Evolutionary conservation across 2,329 filamentous ascomycete species (phyloP).

Genomic region (Apiospora malaysiana): DNA sequence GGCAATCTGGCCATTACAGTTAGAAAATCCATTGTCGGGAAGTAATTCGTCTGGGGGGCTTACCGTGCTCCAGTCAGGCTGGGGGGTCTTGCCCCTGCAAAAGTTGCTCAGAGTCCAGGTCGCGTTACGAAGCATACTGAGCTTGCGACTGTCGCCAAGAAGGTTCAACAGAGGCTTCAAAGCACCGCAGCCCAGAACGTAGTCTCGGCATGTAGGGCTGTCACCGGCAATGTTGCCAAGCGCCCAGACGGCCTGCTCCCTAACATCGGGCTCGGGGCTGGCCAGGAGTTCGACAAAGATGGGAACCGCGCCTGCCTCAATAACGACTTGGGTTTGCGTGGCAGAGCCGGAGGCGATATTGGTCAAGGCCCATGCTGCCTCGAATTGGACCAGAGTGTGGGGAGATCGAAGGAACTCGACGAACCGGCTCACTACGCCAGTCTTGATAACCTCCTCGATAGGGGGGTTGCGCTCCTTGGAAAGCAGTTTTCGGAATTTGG

Average conservation of each 20-base stretch:
- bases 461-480: conserved; percentile 99
- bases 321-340: conserved; percentile 97
- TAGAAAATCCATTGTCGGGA: conserved; percentile 15
- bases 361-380: conserved; percentile 98
- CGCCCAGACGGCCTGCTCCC: conserved; percentile 98
- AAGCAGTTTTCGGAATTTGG: conserved; percentile 96
- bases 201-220: conserved; percentile 96
- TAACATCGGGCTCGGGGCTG: conserved; percentile 96
- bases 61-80: conserved; percentile 97
- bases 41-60: conserved; percentile 44
- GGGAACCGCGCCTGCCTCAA: conserved; percentile 95
- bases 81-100: conserved; percentile 98
- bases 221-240: conserved; percentile 98
- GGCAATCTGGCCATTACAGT: conserved; percentile 69
- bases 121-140: conserved; percentile 98
- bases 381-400: conserved; percentile 97
- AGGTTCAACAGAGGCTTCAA: conserved; percentile 88
- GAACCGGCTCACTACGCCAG: conserved; percentile 94
- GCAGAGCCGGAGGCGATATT: conserved; percentile 99
- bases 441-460: conserved; percentile 99
- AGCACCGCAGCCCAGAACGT: conserved; percentile 89
- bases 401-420: conserved; percentile 98
- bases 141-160: conserved; percentile 95
- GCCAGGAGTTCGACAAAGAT: conserved; percentile 97
- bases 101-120: conserved; percentile 99